phyloP scores from a whole-genome alignment of 345 rosid species.

The Turritis glabra region DNA sequence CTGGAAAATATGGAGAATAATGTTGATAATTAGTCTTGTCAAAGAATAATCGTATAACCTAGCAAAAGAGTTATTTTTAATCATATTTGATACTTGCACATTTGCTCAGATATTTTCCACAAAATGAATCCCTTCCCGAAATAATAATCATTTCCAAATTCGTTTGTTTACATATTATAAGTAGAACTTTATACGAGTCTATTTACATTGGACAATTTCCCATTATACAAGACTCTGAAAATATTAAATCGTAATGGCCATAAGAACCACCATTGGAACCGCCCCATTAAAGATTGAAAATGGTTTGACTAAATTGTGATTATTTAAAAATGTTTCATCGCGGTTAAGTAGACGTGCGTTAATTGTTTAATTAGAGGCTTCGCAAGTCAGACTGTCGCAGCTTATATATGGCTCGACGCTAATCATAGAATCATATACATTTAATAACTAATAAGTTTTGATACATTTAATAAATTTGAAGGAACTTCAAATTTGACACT shows the following conservation, averaged over 20 bases:
- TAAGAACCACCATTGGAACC: conserved; percentile 23
- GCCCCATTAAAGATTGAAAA: conserved; percentile 30
- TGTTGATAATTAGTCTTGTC: conserved; percentile 28
- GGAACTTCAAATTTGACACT: not conserved
- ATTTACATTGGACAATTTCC: conserved; percentile 22
- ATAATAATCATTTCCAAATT: conserved; percentile 26
- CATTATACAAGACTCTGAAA: conserved; percentile 32
- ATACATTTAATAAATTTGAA: conserved; percentile 11
- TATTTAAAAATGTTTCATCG: conserved; percentile 24
- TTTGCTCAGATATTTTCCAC: conserved; percentile 14
- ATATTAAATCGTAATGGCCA: conserved; percentile 21
- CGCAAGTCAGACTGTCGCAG: conserved; percentile 33
- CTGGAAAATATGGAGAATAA: not conserved
- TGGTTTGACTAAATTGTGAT: conserved; percentile 34
- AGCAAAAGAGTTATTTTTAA: not conserved
- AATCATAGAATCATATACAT: conserved; percentile 22
- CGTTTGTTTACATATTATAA: not conserved
- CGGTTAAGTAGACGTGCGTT: conserved; percentile 28
- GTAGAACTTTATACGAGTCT: conserved; percentile 5
- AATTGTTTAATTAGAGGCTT: conserved; percentile 7
- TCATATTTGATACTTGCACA: conserved; percentile 7
- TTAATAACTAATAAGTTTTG: no score
- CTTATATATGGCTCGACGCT: conserved; percentile 12
- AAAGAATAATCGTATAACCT: conserved; percentile 23
- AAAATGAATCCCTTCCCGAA: conserved; percentile 10